These are phyloP conservation scores for Kwoniella bestiolae DNA, from an alignment of 768 basidiomycete species.

Conservation along the genomic window DNA sequence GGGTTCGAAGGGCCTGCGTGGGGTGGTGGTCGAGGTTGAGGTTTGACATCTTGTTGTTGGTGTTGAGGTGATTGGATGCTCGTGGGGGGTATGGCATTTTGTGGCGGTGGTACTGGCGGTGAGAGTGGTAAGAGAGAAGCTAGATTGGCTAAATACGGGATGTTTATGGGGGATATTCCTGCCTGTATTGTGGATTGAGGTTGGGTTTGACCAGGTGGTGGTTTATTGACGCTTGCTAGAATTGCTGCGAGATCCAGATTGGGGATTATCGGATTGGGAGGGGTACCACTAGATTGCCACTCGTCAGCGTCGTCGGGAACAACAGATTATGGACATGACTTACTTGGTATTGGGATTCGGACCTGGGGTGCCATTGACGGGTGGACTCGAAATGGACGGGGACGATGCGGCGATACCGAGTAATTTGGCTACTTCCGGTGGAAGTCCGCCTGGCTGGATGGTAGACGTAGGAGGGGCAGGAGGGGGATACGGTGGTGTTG, in stretches of 20 bases:
- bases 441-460: conserved; percentile 23
- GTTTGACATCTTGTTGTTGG: neutral
- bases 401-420: conserved; percentile 30
- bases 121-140: conserved; percentile 12
- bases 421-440: conserved; percentile 44
- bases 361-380: neutral
- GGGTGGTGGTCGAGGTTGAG: conserved; percentile 3
- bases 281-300: neutral
- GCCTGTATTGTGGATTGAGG: neutral
- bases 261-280: neutral
- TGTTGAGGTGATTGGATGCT: neutral
- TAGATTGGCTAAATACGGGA: conserved; percentile 29
- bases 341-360: neutral
- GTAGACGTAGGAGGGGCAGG: conserved; percentile 1
- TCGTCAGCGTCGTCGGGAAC: neutral
- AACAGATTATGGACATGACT: conserved; percentile 6
- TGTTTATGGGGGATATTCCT: neutral
- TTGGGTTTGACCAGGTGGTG: conserved; percentile 3
- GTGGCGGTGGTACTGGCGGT: neutral
- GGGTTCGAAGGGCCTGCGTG: conserved; percentile 4
- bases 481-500: conserved; percentile 24
- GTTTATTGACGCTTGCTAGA: conserved; percentile 33
- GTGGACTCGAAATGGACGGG: conserved; percentile 2
- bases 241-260: conserved; percentile 42
- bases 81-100: conserved; percentile 16